Evolutionary conservation across 164 flowering plant genomes (phyloP).

Genomic region (Magnolia officinalis): DNA sequence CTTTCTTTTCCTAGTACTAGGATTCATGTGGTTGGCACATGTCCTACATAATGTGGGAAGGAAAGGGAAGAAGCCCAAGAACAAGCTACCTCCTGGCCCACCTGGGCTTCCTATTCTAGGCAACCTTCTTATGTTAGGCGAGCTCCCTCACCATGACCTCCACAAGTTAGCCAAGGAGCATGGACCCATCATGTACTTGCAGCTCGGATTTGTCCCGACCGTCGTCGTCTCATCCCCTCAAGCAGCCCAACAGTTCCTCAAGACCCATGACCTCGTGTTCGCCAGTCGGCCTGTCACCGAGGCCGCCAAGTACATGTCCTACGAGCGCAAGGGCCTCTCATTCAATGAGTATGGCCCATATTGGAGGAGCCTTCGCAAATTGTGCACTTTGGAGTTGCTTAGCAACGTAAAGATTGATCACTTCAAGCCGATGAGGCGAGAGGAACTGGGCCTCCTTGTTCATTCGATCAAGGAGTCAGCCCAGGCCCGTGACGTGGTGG

Average conservation of each 20-base stretch:
- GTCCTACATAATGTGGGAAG: not conserved
- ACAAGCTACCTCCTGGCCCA: constrained; percentile 27
- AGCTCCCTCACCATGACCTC: constrained; percentile 19
- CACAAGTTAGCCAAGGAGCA: constrained; percentile 8
- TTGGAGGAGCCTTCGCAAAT: constrained; percentile 35
- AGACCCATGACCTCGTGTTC: constrained; percentile 21
- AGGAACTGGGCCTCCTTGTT: constrained; percentile 21
- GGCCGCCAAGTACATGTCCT: constrained; percentile 26
- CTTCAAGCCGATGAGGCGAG: constrained; percentile 26
- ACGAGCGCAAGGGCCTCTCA: constrained; percentile 17
- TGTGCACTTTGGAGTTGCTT: constrained; percentile 34
- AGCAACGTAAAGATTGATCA: constrained; percentile 24
- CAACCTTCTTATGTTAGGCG: constrained; percentile 20
- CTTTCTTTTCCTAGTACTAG: constrained; percentile 4
- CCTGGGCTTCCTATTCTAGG: constrained; percentile 22
- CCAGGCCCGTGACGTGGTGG: not conserved
- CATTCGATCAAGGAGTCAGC: constrained; percentile 22
- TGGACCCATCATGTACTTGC: constrained; percentile 26
- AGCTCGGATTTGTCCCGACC: constrained; percentile 17
- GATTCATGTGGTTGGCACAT: not conserved
- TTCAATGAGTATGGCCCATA: constrained; percentile 31
- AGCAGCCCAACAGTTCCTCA: constrained; percentile 20
- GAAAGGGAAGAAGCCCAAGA: constrained; percentile 7
- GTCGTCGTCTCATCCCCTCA: constrained; percentile 20
- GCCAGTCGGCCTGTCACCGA: constrained; percentile 19